Evolutionary conservation across 441 rosid species (phyloP), one percentile per base, ranked within the genome.

Genomic region (Omphalea diandra): DNA sequence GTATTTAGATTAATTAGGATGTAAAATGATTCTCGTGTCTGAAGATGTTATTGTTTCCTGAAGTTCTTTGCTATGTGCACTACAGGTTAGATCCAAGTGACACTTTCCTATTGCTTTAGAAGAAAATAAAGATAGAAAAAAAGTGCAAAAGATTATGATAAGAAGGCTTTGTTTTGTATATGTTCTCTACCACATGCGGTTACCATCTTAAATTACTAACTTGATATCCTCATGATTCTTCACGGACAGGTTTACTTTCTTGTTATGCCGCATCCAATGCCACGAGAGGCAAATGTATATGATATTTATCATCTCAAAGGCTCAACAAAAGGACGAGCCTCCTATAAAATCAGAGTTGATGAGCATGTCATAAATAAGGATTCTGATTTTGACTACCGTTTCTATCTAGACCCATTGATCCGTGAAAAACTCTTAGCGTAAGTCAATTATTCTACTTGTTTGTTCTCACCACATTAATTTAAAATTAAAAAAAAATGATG

Each of bases 221-320:
- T 33, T 50, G 36, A 33, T 33, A 15, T 17, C 9, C 41, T 66
- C 33, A 35, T 69, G 68, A 12, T 36, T 47, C 9, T 69, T 46
- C 47, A 17, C 44, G 15, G 46, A 59, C 81, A 88, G 91, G 79
- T 81, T 65, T 87, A 82, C 77, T 85, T 90, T 69, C 73, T 73
- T 54, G 83, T 88, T 26, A 67, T 73, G 72, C 75, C 78, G 67
- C 84, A 85, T 72, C 65, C 86, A 43, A 56, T 85, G 22, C 83
- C 72, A 43, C 65, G 80, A 7, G 73, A 78, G 35, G 47, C 68
- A 31, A 59, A 62, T 46, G 66, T 83, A 74, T 79, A 75, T 73
- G 79, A 76, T 33, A 50, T 82, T 35, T 88, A 80, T 79, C 85
- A 85, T 72, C 89, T 88, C 22, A 86, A 85, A 79, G 91, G 89